phyloP scores from a whole-genome alignment of 768 basidiomycete species.

The Botryobasidium botryosum region DNA sequence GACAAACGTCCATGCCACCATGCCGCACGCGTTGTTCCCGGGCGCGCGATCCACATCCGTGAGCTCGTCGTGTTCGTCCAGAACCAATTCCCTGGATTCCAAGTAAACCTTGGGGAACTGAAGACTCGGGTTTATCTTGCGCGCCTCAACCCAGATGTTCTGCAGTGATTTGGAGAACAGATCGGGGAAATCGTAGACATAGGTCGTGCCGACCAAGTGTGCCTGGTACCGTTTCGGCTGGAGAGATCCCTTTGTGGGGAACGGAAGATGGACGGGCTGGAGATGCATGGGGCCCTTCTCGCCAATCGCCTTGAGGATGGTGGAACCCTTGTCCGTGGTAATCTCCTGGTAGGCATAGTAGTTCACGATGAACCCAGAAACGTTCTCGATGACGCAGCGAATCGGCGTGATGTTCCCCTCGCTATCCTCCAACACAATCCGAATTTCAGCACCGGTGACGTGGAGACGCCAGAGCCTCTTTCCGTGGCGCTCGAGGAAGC shows the following conservation, averaged over 20 bases:
- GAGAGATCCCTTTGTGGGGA: slow-evolving; percentile 93
- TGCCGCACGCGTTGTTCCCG: slow-evolving; percentile 88
- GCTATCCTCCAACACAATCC: slow-evolving; percentile 83
- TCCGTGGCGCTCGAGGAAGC: slow-evolving; percentile 97
- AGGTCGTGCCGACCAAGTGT: slow-evolving; percentile 94
- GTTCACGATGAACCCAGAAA: slow-evolving; percentile 96
- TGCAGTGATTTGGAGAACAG: slow-evolving; percentile 94
- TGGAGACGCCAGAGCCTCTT: slow-evolving; percentile 96
- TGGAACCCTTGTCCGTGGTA: slow-evolving; percentile 84
- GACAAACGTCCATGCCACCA: slow-evolving; percentile 97
- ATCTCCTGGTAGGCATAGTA: slow-evolving; percentile 98
- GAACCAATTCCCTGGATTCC: slow-evolving; percentile 74
- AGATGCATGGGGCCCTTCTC: slow-evolving; percentile 94
- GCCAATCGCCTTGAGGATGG: slow-evolving; percentile 94
- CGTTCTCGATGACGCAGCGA: slow-evolving; percentile 96
- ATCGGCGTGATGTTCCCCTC: slow-evolving; percentile 94
- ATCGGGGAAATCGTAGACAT: slow-evolving; percentile 98
- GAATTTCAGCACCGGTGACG: slow-evolving; percentile 94
- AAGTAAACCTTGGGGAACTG: slow-evolving; percentile 62
- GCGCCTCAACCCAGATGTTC: slow-evolving; percentile 73
- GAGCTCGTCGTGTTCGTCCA: slow-evolving; percentile 85
- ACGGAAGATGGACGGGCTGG: slow-evolving; percentile 83
- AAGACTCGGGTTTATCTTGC: slow-evolving; percentile 44
- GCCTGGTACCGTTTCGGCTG: slow-evolving; percentile 99
- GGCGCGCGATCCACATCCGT: slow-evolving; percentile 82